Evolutionary conservation across 768 basidiomycete species (phyloP), one percentile per base, ranked within the genome.

Genomic region (Gymnopilus dilepis): DNA sequence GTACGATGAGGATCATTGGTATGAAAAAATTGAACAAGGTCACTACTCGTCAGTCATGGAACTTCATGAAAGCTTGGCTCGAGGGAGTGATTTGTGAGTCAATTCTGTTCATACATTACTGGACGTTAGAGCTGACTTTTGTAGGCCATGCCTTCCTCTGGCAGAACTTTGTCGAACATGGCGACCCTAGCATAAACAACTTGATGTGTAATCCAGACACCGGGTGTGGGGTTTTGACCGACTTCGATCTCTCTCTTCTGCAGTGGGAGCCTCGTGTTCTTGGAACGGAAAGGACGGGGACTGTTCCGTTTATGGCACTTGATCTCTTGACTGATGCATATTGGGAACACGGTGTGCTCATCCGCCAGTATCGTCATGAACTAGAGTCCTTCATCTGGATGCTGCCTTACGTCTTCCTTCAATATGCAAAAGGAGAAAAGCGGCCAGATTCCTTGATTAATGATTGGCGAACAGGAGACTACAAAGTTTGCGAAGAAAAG

Each of bases 301-400:
- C 66, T 9, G 65, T 45, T 3, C 68, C 73, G 15, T 78, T 77
- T 65, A 77, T 76, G 71, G 75, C 73, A 7, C 28, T 74, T 2
- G 69, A 71, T 12, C 56, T 76, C 17, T 65, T 76, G 22, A 55
- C 34, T 2, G 22, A 63, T 0, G 56, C 52, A 6, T 47, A 42
- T 17, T 62, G 47, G 40, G 69, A 21, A 57, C 70, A 5, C 12
- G 51, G n/a, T 69, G 66, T 24, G 37, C 58, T 8, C 77, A n/a
- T 41, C 40, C 19, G 19, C 17, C 17, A 41, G n/a, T n/a, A 77
- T 43, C 64, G 67, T n/a, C 72, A 77, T 52, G 73, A 77, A 38
- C 33, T 68, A 26, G 76, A 77, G 61, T 68, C 77, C 12, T 73
- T 76, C 40, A 58, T 68, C 4, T 78, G 76, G 73, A 67, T 70